Evolutionary conservation across 257 asterid species (phyloP).

Genomic region (Solanum chaucha): DNA sequence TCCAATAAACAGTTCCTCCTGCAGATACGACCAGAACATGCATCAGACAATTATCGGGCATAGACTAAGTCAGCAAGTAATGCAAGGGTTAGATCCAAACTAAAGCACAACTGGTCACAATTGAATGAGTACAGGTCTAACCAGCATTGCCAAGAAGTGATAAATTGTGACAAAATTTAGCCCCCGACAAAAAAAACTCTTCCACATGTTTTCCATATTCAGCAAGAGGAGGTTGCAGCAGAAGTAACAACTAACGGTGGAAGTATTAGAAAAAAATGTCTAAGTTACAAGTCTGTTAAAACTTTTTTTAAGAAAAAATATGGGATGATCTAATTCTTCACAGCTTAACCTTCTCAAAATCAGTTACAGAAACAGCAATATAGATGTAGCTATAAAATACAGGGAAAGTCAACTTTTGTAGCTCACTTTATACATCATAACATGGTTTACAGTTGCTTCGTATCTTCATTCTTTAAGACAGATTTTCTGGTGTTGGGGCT

Average conservation of each 20-base stretch:
- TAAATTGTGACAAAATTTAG: neutral
- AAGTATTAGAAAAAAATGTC: neutral
- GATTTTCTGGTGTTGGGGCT: neutral
- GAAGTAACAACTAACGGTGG: neutral
- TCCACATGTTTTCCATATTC: neutral
- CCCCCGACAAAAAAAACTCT: neutral
- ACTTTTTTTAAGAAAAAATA: neutral
- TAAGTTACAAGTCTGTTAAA: neutral
- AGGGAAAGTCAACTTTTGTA: neutral
- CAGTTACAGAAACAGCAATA: neutral
- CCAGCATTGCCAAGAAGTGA: neutral
- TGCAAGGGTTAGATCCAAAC: neutral
- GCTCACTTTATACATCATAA: neutral
- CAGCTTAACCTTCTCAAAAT: neutral
- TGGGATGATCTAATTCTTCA: neutral
- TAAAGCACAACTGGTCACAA: neutral
- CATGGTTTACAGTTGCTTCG: neutral
- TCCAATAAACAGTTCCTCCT: conserved; percentile 94
- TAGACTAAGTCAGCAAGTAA: neutral
- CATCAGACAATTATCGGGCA: neutral
- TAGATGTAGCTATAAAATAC: neutral
- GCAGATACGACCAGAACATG: conserved; percentile 7
- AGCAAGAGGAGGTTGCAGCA: neutral
- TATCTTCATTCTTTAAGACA: neutral
- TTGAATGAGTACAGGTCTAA: neutral